Evolutionary conservation across 306 rosid genomes (phyloP).

Genomic region (Vigna reflexopilosa): DNA sequence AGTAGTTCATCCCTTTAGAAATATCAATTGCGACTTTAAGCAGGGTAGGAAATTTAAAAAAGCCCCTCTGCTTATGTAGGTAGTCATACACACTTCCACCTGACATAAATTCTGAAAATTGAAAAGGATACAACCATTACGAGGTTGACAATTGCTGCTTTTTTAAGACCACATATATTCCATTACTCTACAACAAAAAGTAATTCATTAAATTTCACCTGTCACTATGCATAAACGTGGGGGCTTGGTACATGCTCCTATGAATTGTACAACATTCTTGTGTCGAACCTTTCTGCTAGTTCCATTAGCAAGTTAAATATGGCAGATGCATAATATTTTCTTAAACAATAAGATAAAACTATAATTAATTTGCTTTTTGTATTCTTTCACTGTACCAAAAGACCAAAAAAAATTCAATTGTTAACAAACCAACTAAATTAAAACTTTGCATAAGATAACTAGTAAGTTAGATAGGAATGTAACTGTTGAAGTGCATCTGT

Average conservation of each 20-base stretch:
- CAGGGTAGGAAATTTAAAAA: constrained; percentile 83
- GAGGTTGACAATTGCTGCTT: constrained; percentile 22
- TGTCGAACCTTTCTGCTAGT: constrained; percentile 95
- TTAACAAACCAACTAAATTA: background rate
- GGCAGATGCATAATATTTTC: background rate
- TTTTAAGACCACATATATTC: constrained; percentile 22
- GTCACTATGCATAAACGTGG: constrained; percentile 91
- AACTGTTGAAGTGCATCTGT: background rate
- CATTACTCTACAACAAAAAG: constrained; percentile 18
- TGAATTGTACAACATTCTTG: constrained; percentile 98
- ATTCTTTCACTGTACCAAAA: background rate
- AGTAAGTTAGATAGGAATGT: constrained; percentile 33
- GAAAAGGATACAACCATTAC: constrained; percentile 36
- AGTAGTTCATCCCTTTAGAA: constrained; percentile 96
- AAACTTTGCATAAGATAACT: constrained; percentile 10
- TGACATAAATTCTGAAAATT: constrained; percentile 82
- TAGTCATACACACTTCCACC: constrained; percentile 99
- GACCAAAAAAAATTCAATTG: background rate
- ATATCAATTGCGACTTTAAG: constrained; percentile 91
- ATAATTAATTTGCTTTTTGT: background rate
- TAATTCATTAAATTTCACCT: constrained; percentile 59
- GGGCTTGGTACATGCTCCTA: constrained; percentile 97
- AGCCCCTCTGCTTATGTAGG: constrained; percentile 91
- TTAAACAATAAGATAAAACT: background rate
- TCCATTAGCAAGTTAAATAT: constrained; percentile 41